phyloP scores from a whole-genome alignment of 108 stramenopile species.

The Nannochloropsis oceanica region DNA sequence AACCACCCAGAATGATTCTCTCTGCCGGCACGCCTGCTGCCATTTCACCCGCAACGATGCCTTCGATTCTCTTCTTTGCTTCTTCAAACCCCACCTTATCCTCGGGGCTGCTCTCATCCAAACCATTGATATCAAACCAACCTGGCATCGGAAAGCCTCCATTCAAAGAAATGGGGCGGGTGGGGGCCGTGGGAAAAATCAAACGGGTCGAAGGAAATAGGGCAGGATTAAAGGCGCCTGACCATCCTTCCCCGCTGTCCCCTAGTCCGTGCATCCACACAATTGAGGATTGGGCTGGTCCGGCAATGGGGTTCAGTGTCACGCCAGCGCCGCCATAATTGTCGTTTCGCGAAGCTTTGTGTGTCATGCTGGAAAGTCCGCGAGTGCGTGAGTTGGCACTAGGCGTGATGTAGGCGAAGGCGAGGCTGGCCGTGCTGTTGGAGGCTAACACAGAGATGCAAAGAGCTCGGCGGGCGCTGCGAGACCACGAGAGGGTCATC shows the following conservation, averaged over 20 bases:
- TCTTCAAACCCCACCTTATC: slow-evolving; percentile 28
- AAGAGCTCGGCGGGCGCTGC: neutral
- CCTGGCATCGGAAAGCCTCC: slow-evolving; percentile 36
- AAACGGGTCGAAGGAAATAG: neutral
- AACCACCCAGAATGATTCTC: slow-evolving; percentile 20
- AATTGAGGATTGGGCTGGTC: neutral
- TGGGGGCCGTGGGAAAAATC: neutral
- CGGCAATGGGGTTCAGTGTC: neutral
- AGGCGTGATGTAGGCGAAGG: neutral
- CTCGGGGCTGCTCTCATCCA: slow-evolving; percentile 16
- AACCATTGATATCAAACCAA: slow-evolving; percentile 29
- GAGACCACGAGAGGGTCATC: neutral
- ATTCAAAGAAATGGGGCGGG: slow-evolving; percentile 36
- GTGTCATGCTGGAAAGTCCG: neutral
- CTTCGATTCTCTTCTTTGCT: slow-evolving; percentile 10
- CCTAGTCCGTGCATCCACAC: slow-evolving; percentile 38
- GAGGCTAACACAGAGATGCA: neutral
- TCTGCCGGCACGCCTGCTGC: slow-evolving; percentile 2
- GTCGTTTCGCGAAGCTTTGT: neutral
- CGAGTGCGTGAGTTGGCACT: neutral
- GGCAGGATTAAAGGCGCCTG: neutral
- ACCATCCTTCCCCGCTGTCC: slow-evolving; percentile 25
- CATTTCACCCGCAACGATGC: slow-evolving; percentile 16
- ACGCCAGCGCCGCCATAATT: neutral
- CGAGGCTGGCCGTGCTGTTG: neutral